Percentiles rank a stretch among this genome's conserved stretches.
Conservation (phyloP, 148 eudicot species). For the Bassia scoparia region DNA sequence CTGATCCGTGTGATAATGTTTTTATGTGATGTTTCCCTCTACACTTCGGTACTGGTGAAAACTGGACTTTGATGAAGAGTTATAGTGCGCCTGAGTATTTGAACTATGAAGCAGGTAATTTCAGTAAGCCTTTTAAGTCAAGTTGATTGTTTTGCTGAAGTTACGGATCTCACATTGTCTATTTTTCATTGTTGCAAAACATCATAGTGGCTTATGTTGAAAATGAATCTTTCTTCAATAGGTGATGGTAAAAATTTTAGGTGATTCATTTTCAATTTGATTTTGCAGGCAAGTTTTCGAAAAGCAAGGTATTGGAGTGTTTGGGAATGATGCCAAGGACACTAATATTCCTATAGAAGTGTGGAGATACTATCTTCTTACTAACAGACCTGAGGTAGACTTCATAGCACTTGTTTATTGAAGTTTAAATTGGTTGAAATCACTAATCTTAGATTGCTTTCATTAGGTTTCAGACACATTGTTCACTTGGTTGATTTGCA, state of each 20-base stretch:
- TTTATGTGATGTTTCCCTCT: slow-evolving; percentile 88
- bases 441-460: slow-evolving; percentile 21
- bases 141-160: neutral
- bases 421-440: neutral
- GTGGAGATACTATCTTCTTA: slow-evolving; percentile 90
- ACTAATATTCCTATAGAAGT: slow-evolving; percentile 90
- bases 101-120: slow-evolving; percentile 85
- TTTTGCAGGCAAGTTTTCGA: slow-evolving; percentile 77
- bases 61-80: slow-evolving; percentile 87
- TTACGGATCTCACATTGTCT: neutral
- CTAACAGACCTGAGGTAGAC: slow-evolving; percentile 89
- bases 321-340: slow-evolving; percentile 93
- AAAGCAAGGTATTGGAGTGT: slow-evolving; percentile 92
- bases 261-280: slow-evolving; percentile 8
- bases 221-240: neutral
- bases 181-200: neutral
- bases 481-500: slow-evolving; percentile 86
- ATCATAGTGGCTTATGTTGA: neutral
- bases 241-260: neutral
- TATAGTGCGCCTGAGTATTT: slow-evolving; percentile 88
- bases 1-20: slow-evolving; percentile 8
- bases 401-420: neutral
- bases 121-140: neutral
- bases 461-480: slow-evolving; percentile 84
- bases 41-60: slow-evolving; percentile 85